Evolutionary conservation across 2,329 filamentous ascomycete genomes (phyloP).

Genomic region (Eutypella sp.): DNA sequence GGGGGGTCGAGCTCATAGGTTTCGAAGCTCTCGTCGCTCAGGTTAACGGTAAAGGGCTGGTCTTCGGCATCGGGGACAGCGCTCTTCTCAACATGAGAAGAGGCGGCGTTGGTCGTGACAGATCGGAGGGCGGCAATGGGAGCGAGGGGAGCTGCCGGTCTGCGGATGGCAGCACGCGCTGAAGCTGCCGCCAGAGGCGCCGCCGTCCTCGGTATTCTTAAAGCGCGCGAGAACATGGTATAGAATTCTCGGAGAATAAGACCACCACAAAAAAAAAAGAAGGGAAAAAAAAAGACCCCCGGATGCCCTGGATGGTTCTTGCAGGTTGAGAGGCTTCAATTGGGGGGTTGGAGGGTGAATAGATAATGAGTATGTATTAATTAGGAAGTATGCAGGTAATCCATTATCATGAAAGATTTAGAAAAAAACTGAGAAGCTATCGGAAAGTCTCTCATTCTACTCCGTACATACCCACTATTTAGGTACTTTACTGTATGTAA

Average conservation of each 20-base stretch:
- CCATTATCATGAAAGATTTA: too few species aligned
- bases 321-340: not conserved
- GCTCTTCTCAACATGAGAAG: slow-evolving; percentile 78
- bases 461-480: too few species aligned
- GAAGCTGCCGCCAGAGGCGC: slow-evolving; percentile 53
- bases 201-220: slow-evolving; percentile 55
- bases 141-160: slow-evolving; percentile 36
- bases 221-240: slow-evolving; percentile 67
- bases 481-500: too few species aligned
- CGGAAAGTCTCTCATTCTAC: slow-evolving; percentile 10
- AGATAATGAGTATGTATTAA: not conserved
- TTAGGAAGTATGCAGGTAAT: too few species aligned
- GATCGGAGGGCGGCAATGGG: slow-evolving; percentile 56
- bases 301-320: not conserved
- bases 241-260: slow-evolving; percentile 4
- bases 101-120: slow-evolving; percentile 94
- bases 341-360: not conserved
- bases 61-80: slow-evolving; percentile 62
- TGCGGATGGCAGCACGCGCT: slow-evolving; percentile 38
- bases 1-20: slow-evolving; percentile 98
- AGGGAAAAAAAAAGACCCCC: slow-evolving; percentile 1
- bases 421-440: slow-evolving; percentile 14
- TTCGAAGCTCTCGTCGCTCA: slow-evolving; percentile 99
- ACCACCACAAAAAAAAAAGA: not conserved
- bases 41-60: slow-evolving; percentile 83